Evolutionary conservation across 495 filamentous ascomycete genomes (phyloP).

Genomic region (Aspergillus coremiiformis): DNA sequence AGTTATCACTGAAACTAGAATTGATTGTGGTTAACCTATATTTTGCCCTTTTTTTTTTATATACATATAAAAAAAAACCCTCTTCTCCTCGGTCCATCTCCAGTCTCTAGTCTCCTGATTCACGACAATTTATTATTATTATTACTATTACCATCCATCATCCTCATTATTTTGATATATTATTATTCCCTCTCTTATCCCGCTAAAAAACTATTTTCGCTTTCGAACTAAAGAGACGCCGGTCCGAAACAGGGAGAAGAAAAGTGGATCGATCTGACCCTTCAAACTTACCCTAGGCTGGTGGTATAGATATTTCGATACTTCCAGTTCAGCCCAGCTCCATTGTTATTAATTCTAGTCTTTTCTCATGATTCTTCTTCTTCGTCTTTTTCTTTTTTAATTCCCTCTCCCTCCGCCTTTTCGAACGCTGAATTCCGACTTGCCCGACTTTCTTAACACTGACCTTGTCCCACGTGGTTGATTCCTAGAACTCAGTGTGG

Average conservation of each 20-base stretch:
- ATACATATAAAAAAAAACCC: background rate
- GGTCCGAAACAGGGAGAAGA: conserved; percentile 3
- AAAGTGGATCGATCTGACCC: conserved; percentile 27
- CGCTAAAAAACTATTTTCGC: conserved; percentile 4
- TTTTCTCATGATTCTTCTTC: background rate
- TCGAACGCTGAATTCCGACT: background rate
- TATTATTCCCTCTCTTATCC: background rate
- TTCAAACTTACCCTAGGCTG: conserved; percentile 15
- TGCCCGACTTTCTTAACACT: background rate
- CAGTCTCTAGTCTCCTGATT: background rate
- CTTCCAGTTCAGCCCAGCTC: background rate
- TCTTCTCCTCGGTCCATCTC: background rate
- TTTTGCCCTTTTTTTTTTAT: background rate
- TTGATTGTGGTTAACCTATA: background rate
- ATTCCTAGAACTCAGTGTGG: conserved; percentile 1
- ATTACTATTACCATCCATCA: background rate
- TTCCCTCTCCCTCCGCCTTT: too few species aligned
- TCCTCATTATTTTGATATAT: background rate
- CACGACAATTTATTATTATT: background rate
- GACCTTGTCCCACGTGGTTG: background rate
- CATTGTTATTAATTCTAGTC: conserved; percentile 5
- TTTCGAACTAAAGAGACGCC: conserved; percentile 6
- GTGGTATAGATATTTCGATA: conserved; percentile 1
- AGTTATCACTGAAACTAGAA: background rate
- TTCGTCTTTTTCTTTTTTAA: too few species aligned